Base-by-base conservation (phyloP, 371 early-diverging fungal species). In the Thermomucor indicae-seudaticae region DNA sequence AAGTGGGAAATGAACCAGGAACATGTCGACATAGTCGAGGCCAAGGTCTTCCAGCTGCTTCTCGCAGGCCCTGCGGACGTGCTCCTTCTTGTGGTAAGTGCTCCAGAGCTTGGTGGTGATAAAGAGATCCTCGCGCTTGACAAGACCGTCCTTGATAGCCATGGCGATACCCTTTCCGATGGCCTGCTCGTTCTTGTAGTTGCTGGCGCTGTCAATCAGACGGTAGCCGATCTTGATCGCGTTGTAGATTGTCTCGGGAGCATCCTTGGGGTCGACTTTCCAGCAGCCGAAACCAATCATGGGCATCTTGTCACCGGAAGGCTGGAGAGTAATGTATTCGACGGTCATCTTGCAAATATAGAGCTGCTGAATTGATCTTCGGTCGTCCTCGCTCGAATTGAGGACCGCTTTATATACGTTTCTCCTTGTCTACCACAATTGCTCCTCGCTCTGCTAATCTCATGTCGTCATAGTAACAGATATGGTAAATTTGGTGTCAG, bases 21-120 rank as follows among this genome's bases (percentile, higher is more conserved):
- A 90, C 50, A 91, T 65, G 62, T 91, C 91, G n/a, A 90, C 43
- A 55, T 89, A 90, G n/a, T 81, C 75, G 23, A 80, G 56, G 28
- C 68, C 67, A 39, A 90, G 66, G 23, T 85, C 71, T 27, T 53
- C 35, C 38, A 89, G 68, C 12, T 85, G 79, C 11, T 53, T 54
- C 35, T 71, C 65, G 24, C 80, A 49, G n/a, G 66, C 80, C 44
- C 69, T 56, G 12, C 70, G 57, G 16, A 81, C 78, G 52, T 72
- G 53, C 31, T 72, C 71, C 49, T 79, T 78, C 23, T 67, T 55
- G 41, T 81, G 83, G 35, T 64, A 55, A 6, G 75, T 78, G 56
- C 82, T 83, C 86, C 84, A 85, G 30, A 88, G 64, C 60, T 89
- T 91, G 29, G 85, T 83, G 25, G 90, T 89, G 53, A 88, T 65